phyloP scores from a whole-genome alignment of 352 stramenopile species.

The Phytophthora sansomeana region DNA sequence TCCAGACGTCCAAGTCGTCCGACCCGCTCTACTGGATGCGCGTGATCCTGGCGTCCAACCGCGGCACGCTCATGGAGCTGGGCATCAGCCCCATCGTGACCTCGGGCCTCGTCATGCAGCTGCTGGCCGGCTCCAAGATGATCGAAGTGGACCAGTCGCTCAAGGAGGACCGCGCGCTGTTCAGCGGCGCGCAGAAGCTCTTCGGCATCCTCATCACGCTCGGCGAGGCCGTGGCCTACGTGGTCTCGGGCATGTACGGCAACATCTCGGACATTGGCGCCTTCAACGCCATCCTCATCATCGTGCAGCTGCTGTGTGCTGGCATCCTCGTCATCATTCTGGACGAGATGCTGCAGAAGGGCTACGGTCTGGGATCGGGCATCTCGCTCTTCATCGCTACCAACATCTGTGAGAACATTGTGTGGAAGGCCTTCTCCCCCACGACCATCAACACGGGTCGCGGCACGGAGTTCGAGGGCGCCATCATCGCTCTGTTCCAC shows the following conservation, averaged over 20 bases:
- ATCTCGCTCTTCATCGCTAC: conserved; percentile 99
- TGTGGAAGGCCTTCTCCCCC: conserved; percentile 99
- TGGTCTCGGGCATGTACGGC: conserved; percentile 99
- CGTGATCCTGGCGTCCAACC: conserved; percentile 99
- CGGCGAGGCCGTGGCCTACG: conserved; percentile 98
- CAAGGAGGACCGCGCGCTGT: conserved; percentile 99
- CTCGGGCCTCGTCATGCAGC: conserved; percentile 99
- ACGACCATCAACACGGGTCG: conserved; percentile 99
- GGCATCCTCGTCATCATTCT: conserved; percentile 99
- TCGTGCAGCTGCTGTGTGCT: conserved; percentile 98
- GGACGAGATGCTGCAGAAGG: conserved; percentile 99
- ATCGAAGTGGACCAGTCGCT: conserved; percentile 99
- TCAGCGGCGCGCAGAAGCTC: conserved; percentile 99
- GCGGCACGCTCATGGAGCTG: conserved; percentile 98
- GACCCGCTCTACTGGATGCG: conserved; percentile 99
- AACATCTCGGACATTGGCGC: conserved; percentile 97
- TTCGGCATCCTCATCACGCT: conserved; percentile 99
- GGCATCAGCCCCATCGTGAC: conserved; percentile 99
- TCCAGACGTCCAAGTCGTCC: conserved; percentile 98
- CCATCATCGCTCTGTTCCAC: conserved; percentile 99
- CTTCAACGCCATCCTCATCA: conserved; percentile 99
- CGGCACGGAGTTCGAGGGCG: conserved; percentile 99
- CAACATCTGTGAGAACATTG: conserved; percentile 99
- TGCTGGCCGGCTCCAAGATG: conserved; percentile 97
- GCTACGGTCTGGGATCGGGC: conserved; percentile 98